A percentile compares a stretch with the other conserved stretches of the same genome.
phyloP scores from a whole-genome alignment of 2,329 filamentous ascomycete species.

The Colletotrichum theobromicola region DNA sequence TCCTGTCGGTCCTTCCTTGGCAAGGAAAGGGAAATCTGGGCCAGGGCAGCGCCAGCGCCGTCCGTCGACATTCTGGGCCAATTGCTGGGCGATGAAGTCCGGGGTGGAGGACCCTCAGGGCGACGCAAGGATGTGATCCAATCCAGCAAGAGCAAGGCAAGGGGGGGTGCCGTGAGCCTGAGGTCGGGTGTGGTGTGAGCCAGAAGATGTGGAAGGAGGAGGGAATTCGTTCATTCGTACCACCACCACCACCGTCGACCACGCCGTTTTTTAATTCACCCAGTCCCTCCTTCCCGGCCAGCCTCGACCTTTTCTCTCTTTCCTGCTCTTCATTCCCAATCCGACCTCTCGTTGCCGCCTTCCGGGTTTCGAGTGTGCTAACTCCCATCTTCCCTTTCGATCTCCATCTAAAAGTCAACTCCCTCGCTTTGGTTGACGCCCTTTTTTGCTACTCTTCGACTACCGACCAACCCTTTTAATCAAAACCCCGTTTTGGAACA shows the following conservation, averaged over 20 bases:
- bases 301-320: not conserved
- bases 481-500: slow-evolving; percentile 9
- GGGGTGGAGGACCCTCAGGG: not conserved
- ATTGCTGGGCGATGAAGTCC: not conserved
- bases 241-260: slow-evolving; percentile 15
- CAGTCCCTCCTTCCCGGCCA: slow-evolving; percentile 15
- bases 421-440: slow-evolving; percentile 23
- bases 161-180: not conserved
- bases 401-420: slow-evolving; percentile 9
- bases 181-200: not conserved
- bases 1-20: slow-evolving; percentile 21
- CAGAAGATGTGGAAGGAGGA: not conserved
- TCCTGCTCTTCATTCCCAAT: slow-evolving; percentile 3
- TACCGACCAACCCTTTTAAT: slow-evolving; percentile 22
- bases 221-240: not conserved
- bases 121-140: not conserved
- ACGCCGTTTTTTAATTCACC: slow-evolving; percentile 20
- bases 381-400: slow-evolving; percentile 3
- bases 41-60: not conserved
- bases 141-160: not conserved
- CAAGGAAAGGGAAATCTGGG: slow-evolving; percentile 10
- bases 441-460: slow-evolving; percentile 9
- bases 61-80: not conserved
- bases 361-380: slow-evolving; percentile 11
- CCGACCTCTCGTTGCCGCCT: slow-evolving; percentile 15